Base-by-base conservation (phyloP, 1,284 basidiomycete genomes). In the Laetiporus sulphureus region DNA sequence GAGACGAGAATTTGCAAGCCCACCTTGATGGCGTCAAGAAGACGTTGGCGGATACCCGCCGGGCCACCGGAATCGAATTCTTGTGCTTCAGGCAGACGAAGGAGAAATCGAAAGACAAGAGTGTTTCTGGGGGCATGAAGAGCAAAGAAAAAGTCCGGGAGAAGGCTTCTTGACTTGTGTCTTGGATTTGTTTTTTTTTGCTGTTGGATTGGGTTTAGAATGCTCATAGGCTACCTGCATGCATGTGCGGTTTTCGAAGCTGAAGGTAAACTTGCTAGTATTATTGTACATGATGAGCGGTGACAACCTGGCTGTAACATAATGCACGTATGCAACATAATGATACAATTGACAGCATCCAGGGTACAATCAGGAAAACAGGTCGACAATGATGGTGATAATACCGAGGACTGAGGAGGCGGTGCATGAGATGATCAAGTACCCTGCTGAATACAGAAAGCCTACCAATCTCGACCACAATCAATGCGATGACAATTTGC, bases 21-120 rank as follows among this genome's bases (percentile, higher is more conserved):
- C 89, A 94, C 56, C 71, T 99, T 37, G 93, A 97, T 54, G 82
- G 83, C 5, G 85, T 99, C 39, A 94, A 94, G 69, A 85, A 83
- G 66, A 92, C 89, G 19, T 67, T 99, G 44, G 79, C 84, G 33
- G 88, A 93, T 45, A 87, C 88, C 38, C 73, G 94, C 32, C 78
- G 91, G 41, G 86, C 91, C 32, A 98, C 95, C 2, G 91, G 90
- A 4, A 83, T 98, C 44, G 92, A 97, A 61, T 99, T 97, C 54
- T 66, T 98, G 58, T 99, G 96, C 66, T 90, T 90, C 69, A 73
- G 81, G 49, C 76, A 75, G 56, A 75, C 77, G 11, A 84, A 82
- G 61, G 62, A 63, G 35, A 65, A 62, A 42, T 37, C 47, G 38
- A 58, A 55, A 44, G 55, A 61, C 22, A 56, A 54, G 47, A 31